A percentile compares a stretch with the other conserved stretches of the same genome.
phyloP scores from a whole-genome alignment of 1,284 basidiomycete species.

The Tremellales sp. region DNA sequence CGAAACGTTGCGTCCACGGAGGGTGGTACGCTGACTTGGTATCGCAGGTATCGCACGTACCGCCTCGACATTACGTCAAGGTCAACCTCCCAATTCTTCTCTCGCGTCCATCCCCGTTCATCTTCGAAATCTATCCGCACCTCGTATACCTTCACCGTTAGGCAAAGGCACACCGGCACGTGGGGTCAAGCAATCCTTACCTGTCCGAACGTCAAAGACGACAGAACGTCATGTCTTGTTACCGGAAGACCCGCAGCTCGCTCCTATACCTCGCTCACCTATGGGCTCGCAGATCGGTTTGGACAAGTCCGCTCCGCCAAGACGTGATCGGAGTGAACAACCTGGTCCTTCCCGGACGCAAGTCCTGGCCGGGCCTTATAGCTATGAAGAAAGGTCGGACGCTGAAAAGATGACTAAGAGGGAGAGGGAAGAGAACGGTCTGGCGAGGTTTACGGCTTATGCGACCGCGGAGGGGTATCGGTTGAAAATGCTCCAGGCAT shows the following conservation, averaged over 20 bases:
- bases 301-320: conserved; percentile 14
- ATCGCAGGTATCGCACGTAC: conserved; percentile 46
- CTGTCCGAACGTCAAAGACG: conserved; percentile 79
- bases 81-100: conserved; percentile 13
- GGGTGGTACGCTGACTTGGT: background rate
- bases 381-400: conserved; percentile 41
- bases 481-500: conserved; percentile 70
- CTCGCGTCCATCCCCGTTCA: conserved; percentile 43
- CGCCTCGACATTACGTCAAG: conserved; percentile 44
- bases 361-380: background rate
- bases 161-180: conserved; percentile 46
- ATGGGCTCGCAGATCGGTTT: conserved; percentile 21
- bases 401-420: conserved; percentile 58
- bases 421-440: conserved; percentile 68
- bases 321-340: background rate
- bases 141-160: conserved; percentile 44
- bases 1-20: too few species aligned
- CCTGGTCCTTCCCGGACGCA: background rate
- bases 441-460: conserved; percentile 77
- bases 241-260: conserved; percentile 85
- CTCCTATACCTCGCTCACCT: conserved; percentile 56
- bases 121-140: conserved; percentile 41
- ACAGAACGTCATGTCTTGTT: conserved; percentile 87
- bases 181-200: conserved; percentile 47
- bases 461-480: conserved; percentile 77